Evolutionary conservation across 257 asterid species (phyloP), one percentile per base, ranked within the genome.

Genomic region (Nicotiana knightiana): DNA sequence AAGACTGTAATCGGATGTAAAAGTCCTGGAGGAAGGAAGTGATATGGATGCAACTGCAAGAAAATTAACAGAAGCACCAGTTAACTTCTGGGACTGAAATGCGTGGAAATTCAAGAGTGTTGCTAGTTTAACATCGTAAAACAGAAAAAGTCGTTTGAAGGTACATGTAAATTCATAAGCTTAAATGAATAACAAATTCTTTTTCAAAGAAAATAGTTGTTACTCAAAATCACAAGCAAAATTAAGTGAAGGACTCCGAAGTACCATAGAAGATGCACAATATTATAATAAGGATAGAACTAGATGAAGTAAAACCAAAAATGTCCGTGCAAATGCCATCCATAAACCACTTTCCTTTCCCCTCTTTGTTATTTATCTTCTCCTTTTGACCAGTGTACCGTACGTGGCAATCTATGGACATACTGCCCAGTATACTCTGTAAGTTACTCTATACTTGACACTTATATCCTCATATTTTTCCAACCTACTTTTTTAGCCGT

Each of bases 21-120:
- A 84, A 93, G 79, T n/a, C 93, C 97, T 9, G 95, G 83, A 82
- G 99, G 97, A 81, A 89, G 87, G 88, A 96, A 96, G 90, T 93
- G 98, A 87, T 88, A 93, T n/a, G 99, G 94, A 79, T 76, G 89
- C 59, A 92, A 88, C 99, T 96, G 92, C 90, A 90, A 82, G 83
- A 77, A 39, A 83, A 76, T 57, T 70, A n/a, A 82, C 55, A 75
- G 63, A 61, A 51, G 80, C 63, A 75, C 63, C 28, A 51, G 28
- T 51, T 51, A 75, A 48, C 59, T 48, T 73, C 62, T 51, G 43
- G 39, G 43, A 63, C 68, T 63, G 18, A 63, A 11, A 63, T 26
- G 68, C 30, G 18, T 26, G 68, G 39, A 28, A 73, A 73, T 26
- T 46, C 61, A 46, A 1, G 26, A 73, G 9, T 48, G 62, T 26